These are phyloP conservation scores for Guadua angustifolia DNA, from an alignment of 176 grass and related monocot genomes.

Conservation along the genomic window DNA sequence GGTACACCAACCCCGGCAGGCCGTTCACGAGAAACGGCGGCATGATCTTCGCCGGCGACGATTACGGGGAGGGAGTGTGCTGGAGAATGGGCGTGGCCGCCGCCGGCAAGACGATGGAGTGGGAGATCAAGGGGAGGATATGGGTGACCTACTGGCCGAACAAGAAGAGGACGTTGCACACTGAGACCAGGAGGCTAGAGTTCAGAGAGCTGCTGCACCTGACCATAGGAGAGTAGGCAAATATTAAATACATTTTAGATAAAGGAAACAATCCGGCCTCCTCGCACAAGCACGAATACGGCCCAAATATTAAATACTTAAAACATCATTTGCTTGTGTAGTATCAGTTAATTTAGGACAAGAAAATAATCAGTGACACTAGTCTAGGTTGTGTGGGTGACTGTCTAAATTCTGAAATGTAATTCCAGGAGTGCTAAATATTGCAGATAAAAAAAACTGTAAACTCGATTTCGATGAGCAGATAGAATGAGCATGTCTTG, in stretches of 20 bases:
- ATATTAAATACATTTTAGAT: no score
- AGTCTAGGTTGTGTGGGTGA: neutral
- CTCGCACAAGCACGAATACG: no score
- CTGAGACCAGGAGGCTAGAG: constrained; percentile 69
- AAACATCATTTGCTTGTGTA: neutral
- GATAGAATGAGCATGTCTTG: no score
- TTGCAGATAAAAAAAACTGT: no score
- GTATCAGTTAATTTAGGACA: neutral
- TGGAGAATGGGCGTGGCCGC: constrained; percentile 63
- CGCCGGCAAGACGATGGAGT: constrained; percentile 65
- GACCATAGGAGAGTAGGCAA: constrained; percentile 35
- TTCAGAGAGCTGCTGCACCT: constrained; percentile 66
- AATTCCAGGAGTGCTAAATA: no score
- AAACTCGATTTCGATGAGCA: no score
- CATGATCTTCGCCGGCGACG: constrained; percentile 76
- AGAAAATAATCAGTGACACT: neutral
- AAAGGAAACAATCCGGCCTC: no score
- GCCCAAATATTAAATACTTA: neutral
- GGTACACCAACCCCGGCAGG: constrained; percentile 56
- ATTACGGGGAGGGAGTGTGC: constrained; percentile 70
- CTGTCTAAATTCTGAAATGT: no score
- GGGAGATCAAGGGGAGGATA: constrained; percentile 79
- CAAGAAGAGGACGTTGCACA: constrained; percentile 63
- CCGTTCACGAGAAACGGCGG: constrained; percentile 67
- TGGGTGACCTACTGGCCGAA: constrained; percentile 89